phyloP scores from a whole-genome alignment of 2,329 filamentous ascomycete genomes.

The Paracamarosporium sp. region DNA sequence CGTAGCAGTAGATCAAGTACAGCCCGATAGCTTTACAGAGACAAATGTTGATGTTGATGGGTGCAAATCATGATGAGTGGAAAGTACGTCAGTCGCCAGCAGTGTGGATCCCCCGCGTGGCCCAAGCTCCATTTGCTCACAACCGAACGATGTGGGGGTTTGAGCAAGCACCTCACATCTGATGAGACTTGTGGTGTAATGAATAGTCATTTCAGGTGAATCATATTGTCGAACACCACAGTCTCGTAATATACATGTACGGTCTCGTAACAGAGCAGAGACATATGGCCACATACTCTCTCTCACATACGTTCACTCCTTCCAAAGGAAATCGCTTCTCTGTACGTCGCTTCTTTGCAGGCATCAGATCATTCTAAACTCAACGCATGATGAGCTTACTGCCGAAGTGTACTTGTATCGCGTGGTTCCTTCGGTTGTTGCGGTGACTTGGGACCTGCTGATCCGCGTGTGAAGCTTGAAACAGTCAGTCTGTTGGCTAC shows the following conservation, averaged over 20 bases:
- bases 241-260: conserved; percentile 8
- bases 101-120: conserved; percentile 18
- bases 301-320: conserved; percentile 12
- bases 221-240: background rate
- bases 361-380: conserved; percentile 14
- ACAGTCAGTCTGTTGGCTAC: conserved; percentile 15
- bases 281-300: background rate
- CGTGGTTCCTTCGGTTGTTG: conserved; percentile 24
- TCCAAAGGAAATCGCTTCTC: conserved; percentile 22
- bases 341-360: conserved; percentile 15
- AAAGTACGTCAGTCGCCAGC: conserved; percentile 20
- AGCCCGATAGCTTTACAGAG: too few relatives aligned
- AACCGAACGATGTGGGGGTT: background rate
- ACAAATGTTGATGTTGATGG: background rate
- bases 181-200: too few relatives aligned
- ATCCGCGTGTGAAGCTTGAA: conserved; percentile 42
- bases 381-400: conserved; percentile 18
- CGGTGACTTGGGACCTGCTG: conserved; percentile 10
- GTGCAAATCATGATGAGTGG: conserved; percentile 1
- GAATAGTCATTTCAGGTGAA: background rate
- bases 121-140: conserved; percentile 18
- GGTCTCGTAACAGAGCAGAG: background rate
- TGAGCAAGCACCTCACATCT: too few relatives aligned
- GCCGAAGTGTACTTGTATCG: conserved; percentile 34
- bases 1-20: too few relatives aligned